These are phyloP conservation scores for Melastoma candidum DNA, from an alignment of 441 rosid species.

Conservation along the genomic window DNA sequence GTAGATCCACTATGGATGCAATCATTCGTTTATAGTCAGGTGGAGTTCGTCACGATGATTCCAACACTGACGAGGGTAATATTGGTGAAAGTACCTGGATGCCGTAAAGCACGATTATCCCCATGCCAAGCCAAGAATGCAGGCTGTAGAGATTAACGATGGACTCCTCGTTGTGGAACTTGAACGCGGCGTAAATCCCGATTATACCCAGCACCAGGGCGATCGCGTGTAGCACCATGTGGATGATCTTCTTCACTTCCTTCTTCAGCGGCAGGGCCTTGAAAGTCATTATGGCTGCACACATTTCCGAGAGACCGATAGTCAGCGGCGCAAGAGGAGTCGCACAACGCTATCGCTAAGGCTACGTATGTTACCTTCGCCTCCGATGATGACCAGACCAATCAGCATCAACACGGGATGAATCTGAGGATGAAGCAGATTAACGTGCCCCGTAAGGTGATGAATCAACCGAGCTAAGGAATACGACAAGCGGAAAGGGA, in stretches of 20 bases:
- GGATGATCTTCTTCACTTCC: constrained; percentile 68
- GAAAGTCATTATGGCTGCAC: constrained; percentile 70
- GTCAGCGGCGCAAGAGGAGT: too few relatives aligned
- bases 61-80: not conserved
- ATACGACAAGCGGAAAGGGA: not conserved
- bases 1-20: constrained; percentile 62
- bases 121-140: constrained; percentile 92
- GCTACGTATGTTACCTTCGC: constrained; percentile 56
- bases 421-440: constrained; percentile 28
- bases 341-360: too few relatives aligned
- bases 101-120: constrained; percentile 61
- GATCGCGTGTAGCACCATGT: constrained; percentile 70
- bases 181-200: constrained; percentile 74
- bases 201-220: constrained; percentile 63
- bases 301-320: too few relatives aligned
- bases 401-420: constrained; percentile 91
- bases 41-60: not conserved
- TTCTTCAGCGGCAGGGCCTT: constrained; percentile 57
- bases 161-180: constrained; percentile 72
- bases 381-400: constrained; percentile 76
- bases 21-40: not conserved
- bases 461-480: too few relatives aligned
- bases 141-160: constrained; percentile 82
- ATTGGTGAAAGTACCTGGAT: constrained; percentile 46
- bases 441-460: too few relatives aligned